Evolutionary conservation across 176 grass and related monocot genomes (phyloP).

Genomic region (Avena eriantha): DNA sequence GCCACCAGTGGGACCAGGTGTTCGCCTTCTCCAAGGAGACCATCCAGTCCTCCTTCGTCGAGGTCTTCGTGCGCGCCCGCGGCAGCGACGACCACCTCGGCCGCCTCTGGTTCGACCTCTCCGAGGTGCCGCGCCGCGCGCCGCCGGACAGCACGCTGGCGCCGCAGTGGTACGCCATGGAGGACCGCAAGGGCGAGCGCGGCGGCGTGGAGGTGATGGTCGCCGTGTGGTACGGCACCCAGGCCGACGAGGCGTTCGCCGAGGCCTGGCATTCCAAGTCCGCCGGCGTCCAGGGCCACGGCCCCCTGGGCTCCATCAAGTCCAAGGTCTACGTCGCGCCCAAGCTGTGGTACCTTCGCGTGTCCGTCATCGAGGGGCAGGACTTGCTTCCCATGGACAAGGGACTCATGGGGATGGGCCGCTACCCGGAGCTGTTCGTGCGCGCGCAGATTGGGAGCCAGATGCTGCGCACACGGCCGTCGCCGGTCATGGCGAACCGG

Average conservation of each 20-base stretch:
- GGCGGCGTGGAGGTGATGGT: constrained; percentile 72
- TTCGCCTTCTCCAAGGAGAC: constrained; percentile 93
- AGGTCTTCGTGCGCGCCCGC: constrained; percentile 74
- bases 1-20: constrained; percentile 76
- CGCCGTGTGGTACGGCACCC: constrained; percentile 84
- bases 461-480: constrained; percentile 64
- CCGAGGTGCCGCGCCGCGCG: constrained; percentile 77
- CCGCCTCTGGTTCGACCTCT: constrained; percentile 82
- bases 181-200: constrained; percentile 75
- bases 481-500: constrained; percentile 46
- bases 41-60: constrained; percentile 79
- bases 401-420: constrained; percentile 37
- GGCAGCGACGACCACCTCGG: constrained; percentile 77
- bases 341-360: constrained; percentile 92
- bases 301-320: constrained; percentile 79
- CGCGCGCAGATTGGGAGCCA: constrained; percentile 76
- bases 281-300: constrained; percentile 76
- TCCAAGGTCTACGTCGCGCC: constrained; percentile 92
- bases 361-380: constrained; percentile 75
- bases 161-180: constrained; percentile 88
- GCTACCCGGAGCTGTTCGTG: constrained; percentile 76
- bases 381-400: constrained; percentile 69
- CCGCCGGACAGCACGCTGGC: constrained; percentile 90
- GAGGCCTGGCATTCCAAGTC: constrained; percentile 95
- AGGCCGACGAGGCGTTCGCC: constrained; percentile 90